Evolutionary conservation across 2,329 filamentous ascomycete species (phyloP), one percentile per base, ranked within the genome.

Genomic region (Venturia aucupariae): DNA sequence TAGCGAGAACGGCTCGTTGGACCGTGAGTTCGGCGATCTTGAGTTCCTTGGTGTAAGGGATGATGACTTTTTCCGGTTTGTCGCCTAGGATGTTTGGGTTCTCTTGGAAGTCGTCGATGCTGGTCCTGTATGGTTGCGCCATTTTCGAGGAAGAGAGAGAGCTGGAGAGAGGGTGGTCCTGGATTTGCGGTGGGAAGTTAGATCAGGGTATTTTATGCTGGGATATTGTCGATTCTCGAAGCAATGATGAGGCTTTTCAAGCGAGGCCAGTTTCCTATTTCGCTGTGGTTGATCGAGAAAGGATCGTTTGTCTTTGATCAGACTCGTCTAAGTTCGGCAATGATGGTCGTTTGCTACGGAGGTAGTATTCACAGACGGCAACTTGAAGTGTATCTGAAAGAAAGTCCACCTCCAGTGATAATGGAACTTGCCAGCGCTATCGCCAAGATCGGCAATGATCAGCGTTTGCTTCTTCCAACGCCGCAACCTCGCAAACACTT

Each of bases 1-100:
- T 87, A 44, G 87, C 77, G 19, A 82, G 73, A 3, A 83, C 79
- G 62, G 84, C 84, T 66, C 80, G 76, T 68, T 84, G 80, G 22
- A 86, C 81, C 24, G 82, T 79, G 39, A 67, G 68, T 51, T 73
- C 67, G 42, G 74, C 75, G 63, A 71, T 67, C 60, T 62, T 27
- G 48, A 75, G 71, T 67, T 76, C 74, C 35, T n/a, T 57, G 15
- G 27, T 35, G 30, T 57, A 57, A 15, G 51, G 51, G 30, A 57
- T 57, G 8, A 35, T 30, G 48, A 55, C 19, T 32, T 55, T 17
- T 32, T 55, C 32, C 24, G 10, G 10, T n/a, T 30, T 55, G 48
- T 32, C 17, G 11, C 22, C 3, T 3, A 30, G 24, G 13, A 55
- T 35, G 17, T n/a, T 35, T 27, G 24, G 51, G 51, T 57, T 57